Evolutionary conservation across 306 rosid species (phyloP).

Genomic region (Fragaria vesca): DNA sequence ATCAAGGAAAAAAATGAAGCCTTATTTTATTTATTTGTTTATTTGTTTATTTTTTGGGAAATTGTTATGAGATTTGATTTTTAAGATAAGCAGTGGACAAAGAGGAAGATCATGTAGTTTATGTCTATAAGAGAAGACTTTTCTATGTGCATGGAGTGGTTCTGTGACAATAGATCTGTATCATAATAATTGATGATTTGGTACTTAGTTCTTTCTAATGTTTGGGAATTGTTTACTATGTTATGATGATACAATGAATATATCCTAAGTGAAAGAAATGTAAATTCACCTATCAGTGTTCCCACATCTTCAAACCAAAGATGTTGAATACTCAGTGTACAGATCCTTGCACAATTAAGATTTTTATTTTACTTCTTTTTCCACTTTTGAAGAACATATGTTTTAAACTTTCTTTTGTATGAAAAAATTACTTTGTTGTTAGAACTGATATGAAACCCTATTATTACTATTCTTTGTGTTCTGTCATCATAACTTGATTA

Average conservation of each 20-base stretch:
- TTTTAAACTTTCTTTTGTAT: slow-evolving; percentile 20
- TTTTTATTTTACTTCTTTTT: background rate
- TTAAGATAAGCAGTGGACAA: background rate
- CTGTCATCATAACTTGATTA: background rate
- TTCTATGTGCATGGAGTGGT: background rate
- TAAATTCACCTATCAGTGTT: background rate
- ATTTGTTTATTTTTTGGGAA: background rate
- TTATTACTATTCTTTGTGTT: background rate
- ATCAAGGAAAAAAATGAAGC: background rate
- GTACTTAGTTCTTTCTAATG: background rate
- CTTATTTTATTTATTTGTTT: background rate
- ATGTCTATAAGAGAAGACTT: background rate
- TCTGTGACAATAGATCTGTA: background rate
- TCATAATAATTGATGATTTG: background rate
- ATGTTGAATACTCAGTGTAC: background rate
- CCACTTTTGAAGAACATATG: slow-evolving; percentile 9
- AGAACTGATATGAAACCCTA: background rate
- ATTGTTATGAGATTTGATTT: background rate
- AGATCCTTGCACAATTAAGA: background rate
- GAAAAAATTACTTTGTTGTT: background rate
- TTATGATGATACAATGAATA: background rate
- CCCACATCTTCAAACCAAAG: background rate
- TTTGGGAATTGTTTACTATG: background rate
- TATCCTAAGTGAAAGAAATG: background rate
- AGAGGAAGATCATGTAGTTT: background rate